Evolutionary conservation across 345 rosid species (phyloP).

Genomic region (Odontarrhena argentea): DNA sequence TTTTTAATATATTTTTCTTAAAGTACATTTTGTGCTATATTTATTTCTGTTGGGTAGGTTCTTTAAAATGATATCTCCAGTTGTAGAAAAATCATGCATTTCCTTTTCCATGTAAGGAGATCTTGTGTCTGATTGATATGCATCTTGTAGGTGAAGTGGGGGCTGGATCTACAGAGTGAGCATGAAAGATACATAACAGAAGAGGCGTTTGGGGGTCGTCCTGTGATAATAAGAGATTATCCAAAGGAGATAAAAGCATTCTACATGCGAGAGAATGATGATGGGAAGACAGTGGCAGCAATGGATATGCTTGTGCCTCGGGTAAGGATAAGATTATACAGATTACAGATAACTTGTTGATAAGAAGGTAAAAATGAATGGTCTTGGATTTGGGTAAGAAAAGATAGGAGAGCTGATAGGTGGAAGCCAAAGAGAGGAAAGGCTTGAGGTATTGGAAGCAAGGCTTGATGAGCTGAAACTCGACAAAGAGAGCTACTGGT

Average conservation of each 20-base stretch:
- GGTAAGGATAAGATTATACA: conserved; percentile 47
- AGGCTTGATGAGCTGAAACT: conserved; percentile 79
- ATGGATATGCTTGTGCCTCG: conserved; percentile 99
- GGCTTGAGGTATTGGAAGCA: conserved; percentile 78
- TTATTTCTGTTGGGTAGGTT: conserved; percentile 21
- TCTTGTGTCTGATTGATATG: conserved; percentile 13
- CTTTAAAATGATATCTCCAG: not conserved
- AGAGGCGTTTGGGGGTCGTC: conserved; percentile 80
- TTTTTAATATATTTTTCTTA: not conserved
- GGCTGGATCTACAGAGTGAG: conserved; percentile 95
- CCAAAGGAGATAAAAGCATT: conserved; percentile 99
- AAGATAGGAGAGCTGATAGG: conserved; percentile 96
- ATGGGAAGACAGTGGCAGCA: conserved; percentile 97
- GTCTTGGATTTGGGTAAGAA: conserved; percentile 9
- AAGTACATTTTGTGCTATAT: not conserved
- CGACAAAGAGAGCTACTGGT: conserved; percentile 84
- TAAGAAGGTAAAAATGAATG: not conserved
- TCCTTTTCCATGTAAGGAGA: not conserved
- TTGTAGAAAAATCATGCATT: not conserved
- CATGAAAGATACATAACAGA: conserved; percentile 98
- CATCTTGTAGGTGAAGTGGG: conserved; percentile 83
- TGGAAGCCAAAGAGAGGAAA: conserved; percentile 99
- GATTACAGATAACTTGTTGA: not conserved
- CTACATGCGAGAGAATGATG: conserved; percentile 96
- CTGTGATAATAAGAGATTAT: conserved; percentile 90